Conservation (phyloP, 805 yeast species). For the Myxozyma neglecta region DNA sequence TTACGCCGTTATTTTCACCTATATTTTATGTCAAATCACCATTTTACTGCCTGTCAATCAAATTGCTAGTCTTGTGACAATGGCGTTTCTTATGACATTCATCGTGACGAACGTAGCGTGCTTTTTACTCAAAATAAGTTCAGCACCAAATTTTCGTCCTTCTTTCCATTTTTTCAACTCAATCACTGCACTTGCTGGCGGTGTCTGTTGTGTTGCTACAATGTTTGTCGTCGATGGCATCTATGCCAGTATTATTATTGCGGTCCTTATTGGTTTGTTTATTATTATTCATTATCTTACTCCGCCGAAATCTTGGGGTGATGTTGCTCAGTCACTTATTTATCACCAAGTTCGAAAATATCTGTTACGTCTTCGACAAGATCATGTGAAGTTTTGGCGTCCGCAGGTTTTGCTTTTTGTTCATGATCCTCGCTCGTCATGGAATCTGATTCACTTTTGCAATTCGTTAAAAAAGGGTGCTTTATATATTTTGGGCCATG, state of each 20-base stretch:
- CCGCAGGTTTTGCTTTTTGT: slow-evolving; percentile 88
- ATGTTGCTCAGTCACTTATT: slow-evolving; percentile 90
- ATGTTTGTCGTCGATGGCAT: slow-evolving; percentile 94
- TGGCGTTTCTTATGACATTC: slow-evolving; percentile 96
- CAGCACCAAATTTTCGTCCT: slow-evolving; percentile 98
- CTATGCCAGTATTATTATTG: slow-evolving; percentile 75
- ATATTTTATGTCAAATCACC: slow-evolving; percentile 80
- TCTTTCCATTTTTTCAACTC: slow-evolving; percentile 85
- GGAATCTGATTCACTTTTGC: slow-evolving; percentile 91
- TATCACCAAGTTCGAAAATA: slow-evolving; percentile 97
- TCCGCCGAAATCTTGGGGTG: slow-evolving; percentile 98
- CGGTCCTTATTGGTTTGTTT: slow-evolving; percentile 65
- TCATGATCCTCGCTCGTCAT: slow-evolving; percentile 87
- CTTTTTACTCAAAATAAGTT: slow-evolving; percentile 76
- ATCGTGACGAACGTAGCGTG: slow-evolving; percentile 94
- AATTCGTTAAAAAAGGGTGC: slow-evolving; percentile 96
- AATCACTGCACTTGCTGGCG: slow-evolving; percentile 78
- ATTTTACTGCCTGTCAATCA: slow-evolving; percentile 87
- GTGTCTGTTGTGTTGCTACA: slow-evolving; percentile 65
- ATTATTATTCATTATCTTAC: slow-evolving; percentile 82
- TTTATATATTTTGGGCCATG: slow-evolving; percentile 88
- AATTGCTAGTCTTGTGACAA: slow-evolving; percentile 91
- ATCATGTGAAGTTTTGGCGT: slow-evolving; percentile 97
- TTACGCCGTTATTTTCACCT: slow-evolving; percentile 68
- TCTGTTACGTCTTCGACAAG: slow-evolving; percentile 74